phyloP scores from a whole-genome alignment of 495 filamentous ascomycete species.

The Mytilinidion resinicola region DNA sequence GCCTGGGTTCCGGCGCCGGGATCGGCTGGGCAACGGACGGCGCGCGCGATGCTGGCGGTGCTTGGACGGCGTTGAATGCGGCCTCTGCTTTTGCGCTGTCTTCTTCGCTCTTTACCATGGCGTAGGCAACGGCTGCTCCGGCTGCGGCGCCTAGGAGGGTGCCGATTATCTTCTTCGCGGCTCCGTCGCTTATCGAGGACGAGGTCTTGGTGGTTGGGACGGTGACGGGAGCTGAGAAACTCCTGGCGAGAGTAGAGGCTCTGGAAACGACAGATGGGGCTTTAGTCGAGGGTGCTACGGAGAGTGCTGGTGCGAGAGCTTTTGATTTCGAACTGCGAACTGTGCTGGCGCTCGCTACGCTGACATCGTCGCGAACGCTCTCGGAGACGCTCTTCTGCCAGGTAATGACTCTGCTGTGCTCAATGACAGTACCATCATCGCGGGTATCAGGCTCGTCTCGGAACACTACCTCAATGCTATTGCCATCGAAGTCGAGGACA shows the following conservation, averaged over 20 bases:
- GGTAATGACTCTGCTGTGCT: slow-evolving; percentile 32
- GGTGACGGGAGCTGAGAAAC: slow-evolving; percentile 23
- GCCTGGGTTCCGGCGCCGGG: slow-evolving; percentile 1
- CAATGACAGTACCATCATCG: slow-evolving; percentile 22
- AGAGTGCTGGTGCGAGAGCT: background rate
- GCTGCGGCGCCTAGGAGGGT: slow-evolving; percentile 71
- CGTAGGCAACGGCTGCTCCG: slow-evolving; percentile 69
- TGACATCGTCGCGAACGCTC: slow-evolving; percentile 21
- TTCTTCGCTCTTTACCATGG: slow-evolving; percentile 55
- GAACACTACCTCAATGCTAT: slow-evolving; percentile 57
- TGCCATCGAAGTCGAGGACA: slow-evolving; percentile 55
- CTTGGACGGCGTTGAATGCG: slow-evolving; percentile 20
- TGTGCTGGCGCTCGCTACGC: slow-evolving; percentile 23
- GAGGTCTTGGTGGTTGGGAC: slow-evolving; percentile 27
- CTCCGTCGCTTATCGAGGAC: slow-evolving; percentile 33
- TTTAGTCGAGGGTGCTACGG: background rate
- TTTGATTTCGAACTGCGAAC: background rate
- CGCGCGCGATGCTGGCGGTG: slow-evolving; percentile 2
- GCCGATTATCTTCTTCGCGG: slow-evolving; percentile 60
- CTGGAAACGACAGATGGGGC: slow-evolving; percentile 18
- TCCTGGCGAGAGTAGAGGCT: slow-evolving; percentile 18
- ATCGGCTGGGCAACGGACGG: slow-evolving; percentile 3
- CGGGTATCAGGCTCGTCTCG: slow-evolving; percentile 28
- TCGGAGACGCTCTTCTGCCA: slow-evolving; percentile 31
- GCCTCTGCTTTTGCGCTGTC: slow-evolving; percentile 33